Evolutionary conservation across 176 grass and related monocot species (phyloP), one percentile per base, ranked within the genome.

Genomic region (Chrysopogon serrulatus): DNA sequence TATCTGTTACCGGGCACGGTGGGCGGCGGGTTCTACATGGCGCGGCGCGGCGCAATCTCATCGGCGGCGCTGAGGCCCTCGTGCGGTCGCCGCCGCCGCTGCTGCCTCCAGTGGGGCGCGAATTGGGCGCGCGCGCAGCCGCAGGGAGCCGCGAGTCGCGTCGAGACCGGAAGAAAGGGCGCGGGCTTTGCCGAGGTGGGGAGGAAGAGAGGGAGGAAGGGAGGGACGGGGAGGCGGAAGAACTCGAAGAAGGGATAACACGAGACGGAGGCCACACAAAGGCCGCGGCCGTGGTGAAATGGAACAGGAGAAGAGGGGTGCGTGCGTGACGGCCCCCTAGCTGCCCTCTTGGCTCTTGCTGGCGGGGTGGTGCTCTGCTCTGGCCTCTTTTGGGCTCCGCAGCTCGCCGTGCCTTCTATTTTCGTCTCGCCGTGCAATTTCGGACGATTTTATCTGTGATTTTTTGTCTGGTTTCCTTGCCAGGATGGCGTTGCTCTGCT

Each of bases 221-320:
- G 53, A 57, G 53, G 53, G 53, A 24, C 53, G 15, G 44, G 28
- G 88, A 33, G 59, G 68, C 62, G 47, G 73, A 54, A 12, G 78
- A 42, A n/a, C 79, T 83, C 19, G 70, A 28, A 83, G 78, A 91
- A 87, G 88, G 78, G 94, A 93, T 97, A 97, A 97, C 91, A 90
- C 76, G 91, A 77, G 76, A 89, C 87, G 84, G 89, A 97, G 94
- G 91, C 94, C 94, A 93, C 91, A 91, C 84, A 91, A 78, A 88
- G 89, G 86, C 87, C 81, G 89, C 81, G 80, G 84, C 81, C 71
- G 67, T 64, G 89, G 73, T 82, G 86, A 86, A 82, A 61, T 77
- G 59, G 42, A 81, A 67, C 65, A 71, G 65, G 54, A 15, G 19
- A 24, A n/a, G n/a, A n/a, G 27, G 40, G 37, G 39, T 41, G 68